phyloP scores from a whole-genome alignment of 1,139 yeast species.

The Geotrichum klebahnii region DNA sequence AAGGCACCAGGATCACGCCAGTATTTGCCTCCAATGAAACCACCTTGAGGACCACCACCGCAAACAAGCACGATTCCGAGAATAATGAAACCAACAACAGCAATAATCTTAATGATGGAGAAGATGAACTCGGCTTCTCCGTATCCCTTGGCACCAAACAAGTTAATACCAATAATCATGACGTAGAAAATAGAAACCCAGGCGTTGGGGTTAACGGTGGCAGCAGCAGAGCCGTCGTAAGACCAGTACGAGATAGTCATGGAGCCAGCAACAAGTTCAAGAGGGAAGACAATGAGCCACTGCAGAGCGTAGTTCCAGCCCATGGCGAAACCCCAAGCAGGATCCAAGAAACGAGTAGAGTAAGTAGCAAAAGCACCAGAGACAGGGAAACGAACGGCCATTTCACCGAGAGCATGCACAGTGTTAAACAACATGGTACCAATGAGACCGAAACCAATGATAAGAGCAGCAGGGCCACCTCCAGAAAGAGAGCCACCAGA shows the following conservation, averaged over 20 bases:
- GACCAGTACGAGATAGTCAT: slow-evolving; percentile 65
- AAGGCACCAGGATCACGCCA: slow-evolving; percentile 66
- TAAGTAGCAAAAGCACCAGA: slow-evolving; percentile 70
- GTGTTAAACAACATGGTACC: slow-evolving; percentile 64
- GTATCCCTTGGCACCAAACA: slow-evolving; percentile 70
- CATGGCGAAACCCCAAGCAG: slow-evolving; percentile 74
- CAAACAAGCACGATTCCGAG: slow-evolving; percentile 57
- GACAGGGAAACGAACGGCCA: slow-evolving; percentile 68
- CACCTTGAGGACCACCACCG: slow-evolving; percentile 65
- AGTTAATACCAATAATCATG: slow-evolving; percentile 52
- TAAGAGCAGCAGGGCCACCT: slow-evolving; percentile 73
- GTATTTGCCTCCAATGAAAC: slow-evolving; percentile 59
- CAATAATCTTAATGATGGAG: slow-evolving; percentile 57
- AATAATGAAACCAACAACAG: slow-evolving; percentile 63
- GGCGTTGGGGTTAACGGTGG: slow-evolving; percentile 48
- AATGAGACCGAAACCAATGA: slow-evolving; percentile 62
- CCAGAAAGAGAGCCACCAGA: slow-evolving; percentile 57
- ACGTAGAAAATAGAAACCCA: slow-evolving; percentile 63
- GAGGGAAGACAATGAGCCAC: slow-evolving; percentile 74
- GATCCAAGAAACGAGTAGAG: slow-evolving; percentile 62
- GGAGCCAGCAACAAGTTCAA: slow-evolving; percentile 76
- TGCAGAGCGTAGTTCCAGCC: slow-evolving; percentile 81
- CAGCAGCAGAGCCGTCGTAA: slow-evolving; percentile 5
- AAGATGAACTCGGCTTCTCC: slow-evolving; percentile 74
- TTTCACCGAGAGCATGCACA: slow-evolving; percentile 71